These are phyloP conservation scores for Paecilomyces niveus DNA, from an alignment of 2,329 filamentous ascomycete species.

Conservation along the genomic window DNA sequence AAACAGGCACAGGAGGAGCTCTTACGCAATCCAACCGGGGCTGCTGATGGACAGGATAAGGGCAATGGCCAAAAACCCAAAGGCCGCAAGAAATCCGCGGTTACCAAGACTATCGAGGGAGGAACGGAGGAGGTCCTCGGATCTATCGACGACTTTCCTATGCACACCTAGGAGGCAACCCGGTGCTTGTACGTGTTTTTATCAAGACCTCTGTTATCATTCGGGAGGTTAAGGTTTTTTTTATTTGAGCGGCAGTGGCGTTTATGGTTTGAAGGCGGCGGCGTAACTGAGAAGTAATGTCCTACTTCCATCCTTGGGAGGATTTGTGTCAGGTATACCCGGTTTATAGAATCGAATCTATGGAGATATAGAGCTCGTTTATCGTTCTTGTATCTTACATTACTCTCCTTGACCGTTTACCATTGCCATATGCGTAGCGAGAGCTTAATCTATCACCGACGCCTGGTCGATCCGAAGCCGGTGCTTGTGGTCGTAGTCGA, in stretches of 20 bases:
- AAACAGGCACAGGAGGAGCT: constrained; percentile 37
- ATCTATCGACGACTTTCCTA: constrained; percentile 29
- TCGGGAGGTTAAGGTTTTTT: not conserved
- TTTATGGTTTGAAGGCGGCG: not conserved
- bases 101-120: constrained; percentile 18
- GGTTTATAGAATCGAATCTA: not conserved
- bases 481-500: constrained; percentile 30
- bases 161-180: constrained; percentile 4
- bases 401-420: too few species aligned
- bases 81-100: constrained; percentile 21
- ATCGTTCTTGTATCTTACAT: not conserved
- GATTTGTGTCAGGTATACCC: not conserved
- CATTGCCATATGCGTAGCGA: too few species aligned
- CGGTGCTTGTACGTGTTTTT: constrained; percentile 1
- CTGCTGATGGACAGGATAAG: constrained; percentile 22
- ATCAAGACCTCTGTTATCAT: not conserved
- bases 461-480: constrained; percentile 40
- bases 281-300: not conserved
- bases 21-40: constrained; percentile 32
- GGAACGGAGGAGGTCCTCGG: constrained; percentile 36
- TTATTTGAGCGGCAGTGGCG: not conserved
- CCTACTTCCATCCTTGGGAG: not conserved
- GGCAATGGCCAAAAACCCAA: constrained; percentile 21
- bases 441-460: constrained; percentile 21
- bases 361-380: not conserved